These are phyloP conservation scores for Ogataea hybrid DNA, from an alignment of 1,139 yeast species.

Conservation along the genomic window DNA sequence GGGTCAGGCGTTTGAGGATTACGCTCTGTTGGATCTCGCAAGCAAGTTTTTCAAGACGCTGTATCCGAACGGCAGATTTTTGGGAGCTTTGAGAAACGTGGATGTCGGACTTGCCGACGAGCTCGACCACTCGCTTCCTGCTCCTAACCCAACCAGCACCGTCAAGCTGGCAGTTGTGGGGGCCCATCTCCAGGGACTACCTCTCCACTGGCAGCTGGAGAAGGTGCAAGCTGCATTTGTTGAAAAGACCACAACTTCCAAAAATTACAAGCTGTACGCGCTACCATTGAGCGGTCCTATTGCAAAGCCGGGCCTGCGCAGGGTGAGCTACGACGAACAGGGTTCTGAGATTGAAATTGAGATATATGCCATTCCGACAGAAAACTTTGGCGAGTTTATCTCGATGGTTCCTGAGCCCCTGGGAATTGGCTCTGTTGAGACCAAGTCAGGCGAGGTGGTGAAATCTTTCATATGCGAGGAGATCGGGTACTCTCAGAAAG, in stretches of 20 bases:
- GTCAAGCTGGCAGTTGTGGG: constrained; percentile 90
- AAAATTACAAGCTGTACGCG: constrained; percentile 76
- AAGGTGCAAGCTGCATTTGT: constrained; percentile 77
- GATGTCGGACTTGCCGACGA: constrained; percentile 36
- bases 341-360: constrained; percentile 73
- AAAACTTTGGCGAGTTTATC: constrained; percentile 76
- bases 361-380: constrained; percentile 77
- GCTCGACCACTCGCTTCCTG: constrained; percentile 38
- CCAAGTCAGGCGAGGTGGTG: constrained; percentile 75
- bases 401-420: constrained; percentile 90
- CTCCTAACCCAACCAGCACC: constrained; percentile 36
- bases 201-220: constrained; percentile 91
- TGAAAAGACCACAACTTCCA: constrained; percentile 64
- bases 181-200: constrained; percentile 87
- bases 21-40: constrained; percentile 84
- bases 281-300: constrained; percentile 79
- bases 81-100: constrained; percentile 41
- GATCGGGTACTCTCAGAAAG: constrained; percentile 66
- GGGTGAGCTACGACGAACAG: constrained; percentile 42
- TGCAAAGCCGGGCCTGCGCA: constrained; percentile 83
- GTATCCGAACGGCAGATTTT: constrained; percentile 44
- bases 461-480: constrained; percentile 96
- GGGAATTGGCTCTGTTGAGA: constrained; percentile 90
- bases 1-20: constrained; percentile 80
- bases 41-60: constrained; percentile 57